Conservation (phyloP, 2,329 filamentous ascomycete genomes). For the Colletotrichum cuscutae region DNA sequence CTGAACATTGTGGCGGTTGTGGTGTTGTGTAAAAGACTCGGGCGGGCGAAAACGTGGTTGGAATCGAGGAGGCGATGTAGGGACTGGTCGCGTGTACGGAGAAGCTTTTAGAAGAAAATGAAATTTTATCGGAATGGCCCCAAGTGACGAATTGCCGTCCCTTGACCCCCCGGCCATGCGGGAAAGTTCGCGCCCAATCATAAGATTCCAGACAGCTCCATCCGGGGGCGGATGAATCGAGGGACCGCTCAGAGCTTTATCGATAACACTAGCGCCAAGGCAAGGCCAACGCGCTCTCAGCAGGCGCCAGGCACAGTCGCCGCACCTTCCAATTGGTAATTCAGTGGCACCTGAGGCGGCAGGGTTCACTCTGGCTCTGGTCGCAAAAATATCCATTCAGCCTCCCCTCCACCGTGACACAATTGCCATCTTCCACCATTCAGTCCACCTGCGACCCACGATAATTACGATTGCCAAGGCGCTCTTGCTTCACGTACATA, state of each 20-base stretch:
- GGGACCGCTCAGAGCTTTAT: constrained; percentile 29
- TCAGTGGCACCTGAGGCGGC: constrained; percentile 6
- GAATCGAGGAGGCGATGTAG: constrained; percentile 9
- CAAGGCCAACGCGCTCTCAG: background rate
- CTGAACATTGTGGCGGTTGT: constrained; percentile 53
- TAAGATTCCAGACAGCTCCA: constrained; percentile 14
- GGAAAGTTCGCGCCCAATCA: constrained; percentile 31
- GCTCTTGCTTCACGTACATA: background rate
- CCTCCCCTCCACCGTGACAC: constrained; percentile 21
- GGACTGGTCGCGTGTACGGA: constrained; percentile 29
- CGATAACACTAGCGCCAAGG: constrained; percentile 26
- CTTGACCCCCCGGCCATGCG: constrained; percentile 9
- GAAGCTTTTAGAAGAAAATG: constrained; percentile 27
- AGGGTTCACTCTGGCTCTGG: constrained; percentile 19
- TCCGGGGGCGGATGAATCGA: constrained; percentile 31
- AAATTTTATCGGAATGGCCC: constrained; percentile 36
- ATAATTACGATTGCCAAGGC: background rate
- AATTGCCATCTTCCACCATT: background rate
- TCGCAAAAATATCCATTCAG: constrained; percentile 35
- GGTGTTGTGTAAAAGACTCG: background rate
- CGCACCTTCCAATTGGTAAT: constrained; percentile 27
- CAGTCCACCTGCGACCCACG: background rate
- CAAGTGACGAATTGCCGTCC: constrained; percentile 34
- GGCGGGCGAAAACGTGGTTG: constrained; percentile 1
- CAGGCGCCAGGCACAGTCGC: constrained; percentile 17